Conservation (phyloP, 2,329 filamentous ascomycete genomes). For the Colletotrichum neosansevieriae region DNA sequence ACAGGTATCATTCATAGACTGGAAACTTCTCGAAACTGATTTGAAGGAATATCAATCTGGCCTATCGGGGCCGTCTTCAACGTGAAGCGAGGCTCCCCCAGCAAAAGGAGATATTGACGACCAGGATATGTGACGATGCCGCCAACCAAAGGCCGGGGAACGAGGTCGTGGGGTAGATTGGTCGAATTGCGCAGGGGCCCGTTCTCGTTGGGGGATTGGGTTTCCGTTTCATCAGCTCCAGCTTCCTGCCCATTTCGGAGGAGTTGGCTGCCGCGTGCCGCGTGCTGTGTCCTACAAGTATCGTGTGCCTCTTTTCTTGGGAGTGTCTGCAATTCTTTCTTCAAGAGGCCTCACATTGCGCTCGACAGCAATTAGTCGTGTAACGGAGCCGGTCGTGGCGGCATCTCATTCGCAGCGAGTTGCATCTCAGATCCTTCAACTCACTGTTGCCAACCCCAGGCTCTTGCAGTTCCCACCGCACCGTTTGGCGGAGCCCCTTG, state of each 20-base stretch:
- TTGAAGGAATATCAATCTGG: slow-evolving; percentile 12
- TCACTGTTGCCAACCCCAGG: background rate
- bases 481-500: slow-evolving; percentile 28
- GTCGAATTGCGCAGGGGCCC: slow-evolving; percentile 17
- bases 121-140: slow-evolving; percentile 14
- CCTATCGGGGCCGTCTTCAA: slow-evolving; percentile 13
- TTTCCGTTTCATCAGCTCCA: slow-evolving; percentile 32
- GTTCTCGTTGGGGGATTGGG: slow-evolving; percentile 24
- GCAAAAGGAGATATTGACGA: slow-evolving; percentile 16
- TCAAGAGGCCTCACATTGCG: background rate
- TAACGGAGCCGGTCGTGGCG: background rate
- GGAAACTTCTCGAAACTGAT: slow-evolving; percentile 24
- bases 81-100: slow-evolving; percentile 25
- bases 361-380: background rate
- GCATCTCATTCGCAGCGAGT: slow-evolving; percentile 2
- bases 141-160: slow-evolving; percentile 30
- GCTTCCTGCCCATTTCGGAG: slow-evolving; percentile 8
- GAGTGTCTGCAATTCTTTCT: too few relatives aligned
- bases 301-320: background rate
- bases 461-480: slow-evolving; percentile 35
- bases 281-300: slow-evolving; percentile 1
- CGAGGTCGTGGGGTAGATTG: slow-evolving; percentile 13
- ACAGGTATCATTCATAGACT: background rate
- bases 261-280: background rate
- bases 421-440: slow-evolving; percentile 17